Conservation (phyloP, 2,329 filamentous ascomycete genomes). For the Niveomyces coronatus region DNA sequence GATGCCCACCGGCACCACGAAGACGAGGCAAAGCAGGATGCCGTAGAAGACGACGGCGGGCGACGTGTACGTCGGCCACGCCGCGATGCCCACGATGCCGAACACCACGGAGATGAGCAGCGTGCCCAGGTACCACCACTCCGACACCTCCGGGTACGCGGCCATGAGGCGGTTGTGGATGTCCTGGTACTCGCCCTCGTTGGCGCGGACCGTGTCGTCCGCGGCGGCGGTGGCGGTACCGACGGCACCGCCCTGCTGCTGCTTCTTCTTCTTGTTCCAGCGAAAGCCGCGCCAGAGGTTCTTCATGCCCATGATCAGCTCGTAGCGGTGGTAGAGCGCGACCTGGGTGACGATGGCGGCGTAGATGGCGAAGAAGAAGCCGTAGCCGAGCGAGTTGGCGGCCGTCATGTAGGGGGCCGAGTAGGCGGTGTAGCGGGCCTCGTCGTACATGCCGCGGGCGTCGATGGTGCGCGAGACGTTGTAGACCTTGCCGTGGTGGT, state of each 20-base stretch:
- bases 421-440: constrained; percentile 41
- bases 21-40: constrained; percentile 28
- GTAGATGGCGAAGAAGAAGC: constrained; percentile 20
- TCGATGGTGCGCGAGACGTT: constrained; percentile 42
- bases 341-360: constrained; percentile 20
- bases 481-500: constrained; percentile 44
- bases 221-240: constrained; percentile 3
- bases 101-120: constrained; percentile 25
- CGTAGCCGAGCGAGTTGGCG: constrained; percentile 21
- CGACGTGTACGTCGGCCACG: constrained; percentile 32
- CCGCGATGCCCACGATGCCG: constrained; percentile 26
- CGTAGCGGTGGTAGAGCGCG: constrained; percentile 21
- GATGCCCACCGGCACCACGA: constrained; percentile 32
- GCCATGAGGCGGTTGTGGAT: constrained; percentile 24
- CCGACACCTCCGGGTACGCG: constrained; percentile 24
- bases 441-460: constrained; percentile 36
- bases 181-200: constrained; percentile 28
- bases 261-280: constrained; percentile 13
- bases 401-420: constrained; percentile 16
- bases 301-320: constrained; percentile 18
- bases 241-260: neutral
- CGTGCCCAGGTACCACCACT: constrained; percentile 31
- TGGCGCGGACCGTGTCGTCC: constrained; percentile 10
- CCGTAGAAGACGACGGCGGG: constrained; percentile 31
- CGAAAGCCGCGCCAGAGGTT: constrained; percentile 17